A percentile compares a stretch with the other conserved stretches of the same genome.
These are phyloP conservation scores for Verruconis gallopava DNA, from an alignment of 2,329 filamentous ascomycete genomes.

Conservation along the genomic window DNA sequence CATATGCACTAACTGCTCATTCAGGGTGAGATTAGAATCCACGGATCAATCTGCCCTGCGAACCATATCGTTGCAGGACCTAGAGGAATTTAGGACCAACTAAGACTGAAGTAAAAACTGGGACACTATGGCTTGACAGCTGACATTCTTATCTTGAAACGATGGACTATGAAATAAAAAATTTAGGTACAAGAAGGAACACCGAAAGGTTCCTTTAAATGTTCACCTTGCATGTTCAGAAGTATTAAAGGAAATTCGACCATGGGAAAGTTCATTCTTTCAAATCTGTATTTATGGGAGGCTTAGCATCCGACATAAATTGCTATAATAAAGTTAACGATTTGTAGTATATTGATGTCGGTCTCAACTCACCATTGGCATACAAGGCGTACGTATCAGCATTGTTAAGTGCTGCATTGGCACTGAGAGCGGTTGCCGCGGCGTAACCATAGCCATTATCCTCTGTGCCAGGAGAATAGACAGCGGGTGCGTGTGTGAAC, in stretches of 20 bases:
- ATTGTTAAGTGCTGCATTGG: slow-evolving; percentile 43
- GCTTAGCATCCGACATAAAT: slow-evolving; percentile 2
- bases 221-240: too few species aligned
- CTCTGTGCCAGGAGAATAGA: slow-evolving; percentile 41
- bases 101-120: too few species aligned
- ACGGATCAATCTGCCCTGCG: slow-evolving; percentile 7
- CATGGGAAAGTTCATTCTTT: too few species aligned
- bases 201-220: too few species aligned
- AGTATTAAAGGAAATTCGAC: too few species aligned
- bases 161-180: too few species aligned
- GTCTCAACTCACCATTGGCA: slow-evolving; percentile 30
- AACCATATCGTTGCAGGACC: slow-evolving; percentile 3
- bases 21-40: slow-evolving; percentile 4
- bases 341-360: too few species aligned
- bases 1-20: not conserved
- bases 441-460: slow-evolving; percentile 48
- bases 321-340: not conserved
- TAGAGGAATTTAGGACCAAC: slow-evolving; percentile 5
- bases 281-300: too few species aligned
- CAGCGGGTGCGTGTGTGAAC: slow-evolving; percentile 46
- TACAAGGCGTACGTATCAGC: slow-evolving; percentile 50
- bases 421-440: slow-evolving; percentile 32
- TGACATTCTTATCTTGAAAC: too few species aligned
- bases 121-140: too few species aligned
- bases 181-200: too few species aligned